Base-by-base conservation (phyloP, 1,284 basidiomycete species). In the Puccinia sorghi region DNA sequence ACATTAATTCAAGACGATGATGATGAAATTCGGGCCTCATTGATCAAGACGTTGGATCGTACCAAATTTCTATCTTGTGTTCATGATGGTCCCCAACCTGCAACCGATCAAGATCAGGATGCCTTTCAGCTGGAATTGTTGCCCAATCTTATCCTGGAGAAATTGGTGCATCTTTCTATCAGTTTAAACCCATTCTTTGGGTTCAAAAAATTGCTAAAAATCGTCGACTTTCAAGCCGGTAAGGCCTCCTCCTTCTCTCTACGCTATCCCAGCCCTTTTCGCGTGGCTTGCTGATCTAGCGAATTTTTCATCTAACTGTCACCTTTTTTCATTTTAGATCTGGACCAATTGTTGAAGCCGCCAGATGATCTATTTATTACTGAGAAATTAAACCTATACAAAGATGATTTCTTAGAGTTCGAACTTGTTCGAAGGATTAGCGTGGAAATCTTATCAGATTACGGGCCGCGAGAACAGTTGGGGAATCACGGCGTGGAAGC, bases 1-100 rank as follows among this genome's bases (percentile, higher is more conserved):
- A 57, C 9, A 39, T 41, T 78, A 17, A 67, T 78, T 20, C 66
- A 78, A 78, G 75, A 78, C 22, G 66, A 78, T 61, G 75, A 78
- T 69, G 75, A 78, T 50, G 75, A 78, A 25, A 67, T 78, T 22
- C 17, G 75, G 27, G 22, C 17, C 0, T 20, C 32, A 37, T 27
- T 78, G n/a, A 61, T 71, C 32, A 43, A 48, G 56, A 32, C 22
- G 22, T 46, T 78, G 39, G 13, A 59, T 39, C 17, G 15, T 9
- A 70, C 66, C 6, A 17, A 50, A 39, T 54, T 69, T 11, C 12
- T 78, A 22, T 46, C 27, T 8, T 13, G 20, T 17, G 32, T 41
- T 4, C 8, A n/a, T 2, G 22, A 3, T 9, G 15, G 20, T 50
- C 46, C 32, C 32, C 32, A 32, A 27, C 11, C 54, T 9, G 9